These are phyloP conservation scores for Penicillium palitans DNA, from an alignment of 2,329 filamentous ascomycete genomes.

Conservation along the genomic window DNA sequence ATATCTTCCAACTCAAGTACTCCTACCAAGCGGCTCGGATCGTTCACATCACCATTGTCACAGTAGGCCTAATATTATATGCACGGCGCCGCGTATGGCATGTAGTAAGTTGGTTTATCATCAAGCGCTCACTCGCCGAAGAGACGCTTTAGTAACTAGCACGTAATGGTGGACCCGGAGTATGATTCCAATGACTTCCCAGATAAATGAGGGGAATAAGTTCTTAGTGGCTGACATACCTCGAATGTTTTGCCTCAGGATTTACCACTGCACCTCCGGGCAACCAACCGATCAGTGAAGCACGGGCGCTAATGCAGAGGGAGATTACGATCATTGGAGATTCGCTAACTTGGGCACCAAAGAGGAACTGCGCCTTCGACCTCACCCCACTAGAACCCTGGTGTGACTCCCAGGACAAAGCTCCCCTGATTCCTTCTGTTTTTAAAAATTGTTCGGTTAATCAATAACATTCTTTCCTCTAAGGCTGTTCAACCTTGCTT, in stretches of 20 bases:
- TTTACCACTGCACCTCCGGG: not conserved
- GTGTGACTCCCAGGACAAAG: not conserved
- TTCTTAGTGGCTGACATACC: not conserved
- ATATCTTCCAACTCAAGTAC: not conserved
- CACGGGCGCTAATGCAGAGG: not conserved
- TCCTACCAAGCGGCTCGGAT: constrained; percentile 3
- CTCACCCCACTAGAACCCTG: not conserved
- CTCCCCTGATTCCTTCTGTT: not conserved
- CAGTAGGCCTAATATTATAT: not conserved
- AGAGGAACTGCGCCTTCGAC: constrained; percentile 3
- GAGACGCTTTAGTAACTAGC: not conserved
- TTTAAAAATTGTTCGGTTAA: not conserved
- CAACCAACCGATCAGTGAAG: not conserved
- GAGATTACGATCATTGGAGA: not conserved
- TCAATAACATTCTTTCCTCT: not conserved
- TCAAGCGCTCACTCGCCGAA: constrained; percentile 1
- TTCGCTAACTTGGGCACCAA: not conserved
- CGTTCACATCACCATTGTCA: not conserved
- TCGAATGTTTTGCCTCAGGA: not conserved
- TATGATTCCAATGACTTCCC: not conserved
- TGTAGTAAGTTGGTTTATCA: constrained; percentile 4
- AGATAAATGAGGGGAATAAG: not conserved
- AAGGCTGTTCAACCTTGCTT: not conserved
- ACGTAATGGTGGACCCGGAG: not conserved
- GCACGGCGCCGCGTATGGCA: constrained; percentile 12